These are phyloP conservation scores for Tricholoma terreum DNA, from an alignment of 768 basidiomycete genomes.

Conservation along the genomic window DNA sequence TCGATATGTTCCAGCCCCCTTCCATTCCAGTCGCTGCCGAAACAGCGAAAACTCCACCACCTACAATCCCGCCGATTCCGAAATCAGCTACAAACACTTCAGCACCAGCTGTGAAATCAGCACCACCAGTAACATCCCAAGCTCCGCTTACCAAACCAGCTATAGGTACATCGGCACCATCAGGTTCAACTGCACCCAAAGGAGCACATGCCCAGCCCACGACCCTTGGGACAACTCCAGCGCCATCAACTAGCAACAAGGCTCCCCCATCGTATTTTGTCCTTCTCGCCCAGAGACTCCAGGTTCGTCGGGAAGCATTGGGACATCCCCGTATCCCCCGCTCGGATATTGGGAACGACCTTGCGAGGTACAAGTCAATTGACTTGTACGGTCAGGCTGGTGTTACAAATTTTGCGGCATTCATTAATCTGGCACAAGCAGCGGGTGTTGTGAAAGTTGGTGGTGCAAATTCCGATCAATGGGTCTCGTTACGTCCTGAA, in stretches of 20 bases:
- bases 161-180: neutral
- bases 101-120: neutral
- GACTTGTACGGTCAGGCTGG: slow-evolving; percentile 21
- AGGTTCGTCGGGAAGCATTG: neutral
- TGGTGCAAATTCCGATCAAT: slow-evolving; percentile 15
- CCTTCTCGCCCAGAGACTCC: slow-evolving; percentile 1
- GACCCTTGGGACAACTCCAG: neutral
- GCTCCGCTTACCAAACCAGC: neutral
- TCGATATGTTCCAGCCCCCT: neutral
- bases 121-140: neutral
- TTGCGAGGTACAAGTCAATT: slow-evolving; percentile 15
- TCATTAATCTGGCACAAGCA: slow-evolving; percentile 19
- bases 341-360: slow-evolving; percentile 17
- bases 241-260: neutral
- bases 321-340: slow-evolving; percentile 1
- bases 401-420: slow-evolving; percentile 20
- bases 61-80: neutral
- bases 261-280: neutral
- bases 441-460: slow-evolving; percentile 21
- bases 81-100: neutral
- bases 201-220: neutral
- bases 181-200: neutral
- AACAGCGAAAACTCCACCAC: neutral
- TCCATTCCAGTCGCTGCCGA: neutral
- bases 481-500: slow-evolving; percentile 21